Evolutionary conservation across 2,329 filamentous ascomycete species (phyloP).

Genomic region (Metarhizium sp.): DNA sequence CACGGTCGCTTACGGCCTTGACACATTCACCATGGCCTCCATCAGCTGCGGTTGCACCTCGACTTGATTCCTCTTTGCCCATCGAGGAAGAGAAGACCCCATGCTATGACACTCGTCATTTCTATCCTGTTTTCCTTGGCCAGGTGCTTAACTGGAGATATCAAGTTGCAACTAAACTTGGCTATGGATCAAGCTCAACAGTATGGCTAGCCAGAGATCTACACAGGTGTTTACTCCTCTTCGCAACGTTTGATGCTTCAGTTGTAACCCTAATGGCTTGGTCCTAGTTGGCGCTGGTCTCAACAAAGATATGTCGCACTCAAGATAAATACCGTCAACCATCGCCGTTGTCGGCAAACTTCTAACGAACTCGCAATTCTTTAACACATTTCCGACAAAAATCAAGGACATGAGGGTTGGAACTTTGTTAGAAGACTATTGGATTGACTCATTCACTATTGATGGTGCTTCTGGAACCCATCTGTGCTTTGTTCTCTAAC

Average conservation of each 20-base stretch:
- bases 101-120: constrained; percentile 7
- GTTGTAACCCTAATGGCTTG: background rate
- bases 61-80: constrained; percentile 4
- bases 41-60: constrained; percentile 7
- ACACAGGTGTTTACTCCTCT: constrained; percentile 1
- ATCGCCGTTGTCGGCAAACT: background rate
- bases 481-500: constrained; percentile 12
- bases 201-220: constrained; percentile 17
- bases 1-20: background rate
- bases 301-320: constrained; percentile 13
- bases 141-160: constrained; percentile 11
- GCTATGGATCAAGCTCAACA: constrained; percentile 12
- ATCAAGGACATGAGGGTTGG: constrained; percentile 9
- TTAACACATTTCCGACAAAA: constrained; percentile 7
- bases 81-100: constrained; percentile 13
- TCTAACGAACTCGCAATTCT: constrained; percentile 10
- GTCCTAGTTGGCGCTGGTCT: constrained; percentile 13
- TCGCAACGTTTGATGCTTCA: background rate
- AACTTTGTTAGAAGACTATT: constrained; percentile 12
- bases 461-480: constrained; percentile 6
- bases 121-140: constrained; percentile 10
- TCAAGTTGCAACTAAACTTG: constrained; percentile 13
- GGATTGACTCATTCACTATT: constrained; percentile 9
- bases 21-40: background rate
- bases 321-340: constrained; percentile 10